Base-by-base conservation (phyloP, 2,329 filamentous ascomycete genomes). In the Allantophomopsis lycopodina region DNA sequence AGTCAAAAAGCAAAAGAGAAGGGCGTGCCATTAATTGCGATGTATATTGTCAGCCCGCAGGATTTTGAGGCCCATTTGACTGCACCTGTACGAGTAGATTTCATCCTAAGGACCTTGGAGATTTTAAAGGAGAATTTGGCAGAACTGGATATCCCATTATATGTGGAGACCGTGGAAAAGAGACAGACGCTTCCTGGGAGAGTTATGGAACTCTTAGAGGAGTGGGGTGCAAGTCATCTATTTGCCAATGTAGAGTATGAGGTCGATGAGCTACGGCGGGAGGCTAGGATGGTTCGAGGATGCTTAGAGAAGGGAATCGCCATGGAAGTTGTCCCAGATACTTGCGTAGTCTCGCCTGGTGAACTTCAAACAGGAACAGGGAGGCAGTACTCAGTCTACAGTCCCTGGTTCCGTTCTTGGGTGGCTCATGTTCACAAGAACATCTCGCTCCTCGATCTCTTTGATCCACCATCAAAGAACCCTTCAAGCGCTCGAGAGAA, bases 211-310 rank as follows among this genome's bases (percentile, higher is more conserved):
- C 61, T 88, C 32, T 73, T 82, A 55, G 62, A 73, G 21, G 63
- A 75, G 44, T 94, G 85, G 86, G 73, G 73, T 0, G 80, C 75
- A 1, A 79, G 68, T 37, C 82, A 91, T 50, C 47, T 94, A 2
- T 93, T 77, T 51, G 77, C 82, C 36, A 94, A 94, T 53, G 75
- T 87, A 42, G 87, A 94, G 55, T 94, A 94, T 51, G 88, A 94
- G 56, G 85, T 93, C 0, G 88, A 95, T 53, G 88, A 94, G 60
- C 60, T 94, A 42, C 68, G 87, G 34, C 69, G 87, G 5, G 88
- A 95, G 50, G 75, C 77, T 1, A 65, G 64, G 20, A 60, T 94
- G 51, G 68, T 84, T 1, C 68, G 63, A 20, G 57, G 66, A 32
- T 73, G 80, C 43, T 60, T 79, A 1, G 66, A 76, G 13, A 71